Percentiles rank a stretch among this genome's conserved stretches.
These are phyloP conservation scores for Sporothrix luriei DNA, from an alignment of 2,329 filamentous ascomycete genomes.

Conservation along the genomic window DNA sequence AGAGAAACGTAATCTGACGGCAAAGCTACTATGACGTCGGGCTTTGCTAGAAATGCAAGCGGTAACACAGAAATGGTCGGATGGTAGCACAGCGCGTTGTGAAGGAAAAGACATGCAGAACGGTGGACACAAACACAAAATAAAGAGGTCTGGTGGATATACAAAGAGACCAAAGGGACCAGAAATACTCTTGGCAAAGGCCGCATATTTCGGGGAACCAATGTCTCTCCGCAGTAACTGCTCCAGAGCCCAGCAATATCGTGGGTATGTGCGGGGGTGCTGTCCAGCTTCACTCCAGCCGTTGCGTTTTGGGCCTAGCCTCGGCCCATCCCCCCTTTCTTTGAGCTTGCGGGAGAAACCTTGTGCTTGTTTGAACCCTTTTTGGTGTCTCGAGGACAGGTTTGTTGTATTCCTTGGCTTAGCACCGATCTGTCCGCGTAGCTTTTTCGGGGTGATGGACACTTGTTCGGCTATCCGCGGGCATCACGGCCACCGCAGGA, in stretches of 20 bases:
- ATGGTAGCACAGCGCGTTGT: background rate
- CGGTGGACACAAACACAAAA: too few relatives aligned
- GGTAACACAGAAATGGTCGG: too few relatives aligned
- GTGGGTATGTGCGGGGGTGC: background rate
- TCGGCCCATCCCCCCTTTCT: background rate
- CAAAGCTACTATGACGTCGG: background rate
- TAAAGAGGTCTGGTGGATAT: too few relatives aligned
- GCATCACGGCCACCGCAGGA: background rate
- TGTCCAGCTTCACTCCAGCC: background rate
- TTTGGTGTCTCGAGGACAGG: background rate
- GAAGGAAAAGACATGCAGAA: background rate
- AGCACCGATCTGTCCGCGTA: background rate
- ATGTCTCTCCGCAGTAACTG: constrained; percentile 2
- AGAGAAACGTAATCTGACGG: background rate
- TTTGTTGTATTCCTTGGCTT: background rate
- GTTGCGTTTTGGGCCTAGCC: background rate
- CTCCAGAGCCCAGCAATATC: background rate
- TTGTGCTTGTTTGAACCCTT: background rate
- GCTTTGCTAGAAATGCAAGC: background rate
- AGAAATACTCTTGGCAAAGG: background rate
- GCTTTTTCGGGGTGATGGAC: background rate
- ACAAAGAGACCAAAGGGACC: background rate
- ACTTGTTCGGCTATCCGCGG: constrained; percentile 6
- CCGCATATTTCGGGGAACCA: background rate
- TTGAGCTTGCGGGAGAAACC: too few relatives aligned